Percentiles rank a stretch among this genome's conserved stretches.
These are phyloP conservation scores for Podospora appendiculata DNA, from an alignment of 495 filamentous ascomycete genomes.

Conservation along the genomic window DNA sequence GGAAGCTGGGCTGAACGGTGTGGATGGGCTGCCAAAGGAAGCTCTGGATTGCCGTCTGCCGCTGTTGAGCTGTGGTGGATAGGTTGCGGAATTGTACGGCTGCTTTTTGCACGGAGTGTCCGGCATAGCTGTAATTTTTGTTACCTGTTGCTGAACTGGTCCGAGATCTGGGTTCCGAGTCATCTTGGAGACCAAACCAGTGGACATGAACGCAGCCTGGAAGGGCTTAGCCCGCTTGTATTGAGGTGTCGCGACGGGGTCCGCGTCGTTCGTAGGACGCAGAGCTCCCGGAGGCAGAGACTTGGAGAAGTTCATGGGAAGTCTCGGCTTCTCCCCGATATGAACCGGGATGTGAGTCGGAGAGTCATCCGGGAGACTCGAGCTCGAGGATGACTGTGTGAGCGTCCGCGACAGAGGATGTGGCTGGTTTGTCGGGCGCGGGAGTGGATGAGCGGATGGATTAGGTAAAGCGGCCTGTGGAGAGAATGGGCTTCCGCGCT, in stretches of 20 bases:
- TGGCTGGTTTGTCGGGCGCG: slow-evolving; percentile 44
- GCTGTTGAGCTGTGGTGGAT: slow-evolving; percentile 49
- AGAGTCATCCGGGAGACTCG: slow-evolving; percentile 68
- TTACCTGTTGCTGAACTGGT: slow-evolving; percentile 34
- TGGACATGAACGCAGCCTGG: slow-evolving; percentile 86
- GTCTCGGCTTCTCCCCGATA: slow-evolving; percentile 38
- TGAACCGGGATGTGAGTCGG: slow-evolving; percentile 58
- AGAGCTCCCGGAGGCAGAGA: slow-evolving; percentile 62
- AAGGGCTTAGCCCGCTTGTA: slow-evolving; percentile 78
- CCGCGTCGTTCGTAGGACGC: slow-evolving; percentile 37
- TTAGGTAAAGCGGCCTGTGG: slow-evolving; percentile 43
- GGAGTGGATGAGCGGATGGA: slow-evolving; percentile 45
- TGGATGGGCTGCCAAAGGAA: slow-evolving; percentile 36
- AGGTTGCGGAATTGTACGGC: slow-evolving; percentile 55
- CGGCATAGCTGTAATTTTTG: slow-evolving; percentile 48
- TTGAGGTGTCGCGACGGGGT: slow-evolving; percentile 70
- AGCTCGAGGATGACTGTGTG: slow-evolving; percentile 75
- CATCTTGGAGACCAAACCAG: slow-evolving; percentile 85
- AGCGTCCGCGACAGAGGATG: slow-evolving; percentile 83
- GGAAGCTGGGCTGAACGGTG: slow-evolving; percentile 52
- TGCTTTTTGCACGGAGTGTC: slow-evolving; percentile 94
- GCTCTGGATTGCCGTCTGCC: slow-evolving; percentile 31
- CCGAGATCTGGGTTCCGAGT: slow-evolving; percentile 54
- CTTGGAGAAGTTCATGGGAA: slow-evolving; percentile 62
- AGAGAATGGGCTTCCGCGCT: slow-evolving; percentile 58